phyloP scores from a whole-genome alignment of 352 stramenopile species.

The Pythium dissimile region DNA sequence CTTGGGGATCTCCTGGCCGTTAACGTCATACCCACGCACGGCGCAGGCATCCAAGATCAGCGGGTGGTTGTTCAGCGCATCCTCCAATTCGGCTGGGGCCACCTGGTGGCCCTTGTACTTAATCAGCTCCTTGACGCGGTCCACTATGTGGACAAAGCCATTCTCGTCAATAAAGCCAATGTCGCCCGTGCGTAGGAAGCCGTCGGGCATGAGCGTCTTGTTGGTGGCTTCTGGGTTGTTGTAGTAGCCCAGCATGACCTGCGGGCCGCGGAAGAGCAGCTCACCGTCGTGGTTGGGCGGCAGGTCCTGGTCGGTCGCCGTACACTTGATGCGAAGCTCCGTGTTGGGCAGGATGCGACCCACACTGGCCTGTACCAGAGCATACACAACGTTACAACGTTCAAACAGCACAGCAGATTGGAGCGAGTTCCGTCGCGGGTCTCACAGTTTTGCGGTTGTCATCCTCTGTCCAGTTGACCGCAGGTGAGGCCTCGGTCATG shows the following conservation, averaged over 20 bases:
- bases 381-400: no score
- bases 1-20: slow-evolving; percentile 86
- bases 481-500: slow-evolving; percentile 38
- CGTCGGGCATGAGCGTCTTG: slow-evolving; percentile 65
- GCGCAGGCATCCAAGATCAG: slow-evolving; percentile 39
- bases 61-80: slow-evolving; percentile 81
- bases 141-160: slow-evolving; percentile 90
- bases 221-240: slow-evolving; percentile 82
- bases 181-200: slow-evolving; percentile 90
- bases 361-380: slow-evolving; percentile 16
- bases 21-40: slow-evolving; percentile 42
- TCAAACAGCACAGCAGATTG: no score
- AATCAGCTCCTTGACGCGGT: slow-evolving; percentile 94
- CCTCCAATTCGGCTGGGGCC: slow-evolving; percentile 91
- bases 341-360: slow-evolving; percentile 37
- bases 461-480: slow-evolving; percentile 17
- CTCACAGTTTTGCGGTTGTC: slow-evolving; percentile 1
- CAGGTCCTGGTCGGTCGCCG: slow-evolving; percentile 31
- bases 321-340: slow-evolving; percentile 36
- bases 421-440: no score
- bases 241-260: slow-evolving; percentile 67
- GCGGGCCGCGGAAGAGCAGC: slow-evolving; percentile 54
- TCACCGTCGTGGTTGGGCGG: slow-evolving; percentile 40
- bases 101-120: slow-evolving; percentile 94
- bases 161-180: slow-evolving; percentile 91